Percentiles rank a stretch among this genome's conserved stretches.
phyloP scores from a whole-genome alignment of 805 yeast species.

The Ogataea neopini region DNA sequence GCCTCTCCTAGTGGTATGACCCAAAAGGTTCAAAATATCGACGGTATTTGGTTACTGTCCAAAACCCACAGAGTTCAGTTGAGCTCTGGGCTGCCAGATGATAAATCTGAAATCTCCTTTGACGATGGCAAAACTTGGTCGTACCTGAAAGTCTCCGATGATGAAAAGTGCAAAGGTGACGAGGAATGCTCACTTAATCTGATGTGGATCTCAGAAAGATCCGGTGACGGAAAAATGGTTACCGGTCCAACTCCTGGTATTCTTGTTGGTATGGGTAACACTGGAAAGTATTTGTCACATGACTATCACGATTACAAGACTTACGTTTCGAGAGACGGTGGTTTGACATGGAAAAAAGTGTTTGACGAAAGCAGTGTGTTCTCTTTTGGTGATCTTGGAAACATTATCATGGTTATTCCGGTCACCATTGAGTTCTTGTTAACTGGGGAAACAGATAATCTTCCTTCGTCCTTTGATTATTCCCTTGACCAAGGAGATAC shows the following conservation, averaged over 20 bases:
- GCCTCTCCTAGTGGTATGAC: conserved; percentile 39
- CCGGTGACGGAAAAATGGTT: conserved; percentile 44
- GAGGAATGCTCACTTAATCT: conserved; percentile 53
- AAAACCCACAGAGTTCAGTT: conserved; percentile 22
- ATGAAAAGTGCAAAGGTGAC: conserved; percentile 42
- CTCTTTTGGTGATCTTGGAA: conserved; percentile 78
- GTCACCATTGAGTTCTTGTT: conserved; percentile 20
- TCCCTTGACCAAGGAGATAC: conserved; percentile 74
- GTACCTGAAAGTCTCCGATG: conserved; percentile 45
- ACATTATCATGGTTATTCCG: conserved; percentile 65
- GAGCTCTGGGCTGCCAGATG: conserved; percentile 28
- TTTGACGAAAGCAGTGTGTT: conserved; percentile 53
- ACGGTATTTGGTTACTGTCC: conserved; percentile 61
- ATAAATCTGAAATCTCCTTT: conserved; percentile 43
- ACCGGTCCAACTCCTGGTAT: conserved; percentile 60
- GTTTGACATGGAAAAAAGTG: conserved; percentile 65
- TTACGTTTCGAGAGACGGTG: conserved; percentile 75
- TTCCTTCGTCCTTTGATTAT: conserved; percentile 37
- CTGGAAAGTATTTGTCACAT: conserved; percentile 56
- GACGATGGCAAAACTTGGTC: conserved; percentile 60
- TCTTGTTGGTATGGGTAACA: conserved; percentile 72
- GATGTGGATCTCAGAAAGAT: conserved; percentile 33
- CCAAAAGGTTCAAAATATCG: conserved; percentile 50
- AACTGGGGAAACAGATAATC: conserved; percentile 34
- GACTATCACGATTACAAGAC: conserved; percentile 36